Evolutionary conservation across 306 rosid genomes (phyloP).

Genomic region (Fagus sylvatica): DNA sequence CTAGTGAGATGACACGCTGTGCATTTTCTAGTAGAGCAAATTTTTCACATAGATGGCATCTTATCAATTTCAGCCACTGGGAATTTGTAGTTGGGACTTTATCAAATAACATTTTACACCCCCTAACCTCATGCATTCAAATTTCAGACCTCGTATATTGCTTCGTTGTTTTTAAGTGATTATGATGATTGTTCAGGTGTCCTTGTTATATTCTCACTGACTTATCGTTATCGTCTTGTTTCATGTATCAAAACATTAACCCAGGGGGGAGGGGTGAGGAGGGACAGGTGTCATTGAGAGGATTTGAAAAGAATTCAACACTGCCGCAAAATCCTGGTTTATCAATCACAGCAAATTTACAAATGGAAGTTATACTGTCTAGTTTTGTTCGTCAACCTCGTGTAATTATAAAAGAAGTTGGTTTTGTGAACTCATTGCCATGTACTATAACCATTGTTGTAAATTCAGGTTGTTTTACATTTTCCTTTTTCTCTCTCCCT

Average conservation of each 20-base stretch:
- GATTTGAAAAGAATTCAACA: slow-evolving; percentile 1
- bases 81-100: background rate
- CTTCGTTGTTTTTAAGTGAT: background rate
- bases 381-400: slow-evolving; percentile 16
- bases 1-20: background rate
- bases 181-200: background rate
- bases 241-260: background rate
- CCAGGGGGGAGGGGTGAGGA: background rate
- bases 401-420: slow-evolving; percentile 4
- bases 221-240: background rate
- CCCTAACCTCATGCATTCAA: background rate
- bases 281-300: background rate
- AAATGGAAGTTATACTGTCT: background rate
- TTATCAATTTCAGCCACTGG: background rate
- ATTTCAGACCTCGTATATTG: background rate
- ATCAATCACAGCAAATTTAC: background rate
- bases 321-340: slow-evolving; percentile 6
- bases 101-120: background rate
- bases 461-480: slow-evolving; percentile 12
- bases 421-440: background rate
- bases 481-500: background rate
- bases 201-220: background rate
- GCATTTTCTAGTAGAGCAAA: background rate
- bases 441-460: slow-evolving; percentile 4
- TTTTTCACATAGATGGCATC: background rate